Conservation (phyloP, 2,329 filamentous ascomycete genomes). For the Aureobasidium subglaciale region DNA sequence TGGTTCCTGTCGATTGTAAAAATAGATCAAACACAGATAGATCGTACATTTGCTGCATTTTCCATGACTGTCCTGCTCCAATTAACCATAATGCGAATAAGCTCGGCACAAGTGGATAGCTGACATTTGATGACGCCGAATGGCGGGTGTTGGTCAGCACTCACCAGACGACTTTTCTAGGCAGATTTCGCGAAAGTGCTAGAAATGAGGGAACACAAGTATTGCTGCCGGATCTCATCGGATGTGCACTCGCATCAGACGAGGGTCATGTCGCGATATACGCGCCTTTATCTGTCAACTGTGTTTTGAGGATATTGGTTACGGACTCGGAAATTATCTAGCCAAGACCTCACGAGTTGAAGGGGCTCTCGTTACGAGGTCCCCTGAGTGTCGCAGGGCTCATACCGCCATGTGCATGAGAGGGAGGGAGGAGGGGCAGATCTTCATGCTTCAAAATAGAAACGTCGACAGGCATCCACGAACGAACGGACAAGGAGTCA, state of each 20-base stretch:
- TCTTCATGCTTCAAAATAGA: constrained; percentile 12
- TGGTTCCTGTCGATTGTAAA: background rate
- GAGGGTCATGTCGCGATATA: background rate
- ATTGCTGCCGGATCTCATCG: background rate
- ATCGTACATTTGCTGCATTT: background rate
- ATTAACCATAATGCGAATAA: background rate
- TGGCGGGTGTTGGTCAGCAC: background rate
- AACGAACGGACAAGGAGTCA: background rate
- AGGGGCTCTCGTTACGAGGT: background rate
- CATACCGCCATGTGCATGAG: background rate
- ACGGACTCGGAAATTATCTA: background rate
- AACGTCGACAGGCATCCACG: background rate
- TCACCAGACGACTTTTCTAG: background rate
- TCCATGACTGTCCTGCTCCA: background rate
- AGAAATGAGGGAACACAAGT: background rate
- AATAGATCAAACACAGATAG: constrained; percentile 3
- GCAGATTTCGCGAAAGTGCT: background rate
- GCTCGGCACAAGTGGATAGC: background rate
- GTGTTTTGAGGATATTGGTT: background rate
- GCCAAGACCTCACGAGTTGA: background rate
- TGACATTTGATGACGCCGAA: constrained; percentile 12
- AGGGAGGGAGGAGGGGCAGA: background rate
- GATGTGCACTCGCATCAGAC: background rate
- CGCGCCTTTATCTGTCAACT: background rate
- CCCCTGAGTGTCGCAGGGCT: background rate